phyloP scores from a whole-genome alignment of 345 rosid genomes.

The Firmiana major region DNA sequence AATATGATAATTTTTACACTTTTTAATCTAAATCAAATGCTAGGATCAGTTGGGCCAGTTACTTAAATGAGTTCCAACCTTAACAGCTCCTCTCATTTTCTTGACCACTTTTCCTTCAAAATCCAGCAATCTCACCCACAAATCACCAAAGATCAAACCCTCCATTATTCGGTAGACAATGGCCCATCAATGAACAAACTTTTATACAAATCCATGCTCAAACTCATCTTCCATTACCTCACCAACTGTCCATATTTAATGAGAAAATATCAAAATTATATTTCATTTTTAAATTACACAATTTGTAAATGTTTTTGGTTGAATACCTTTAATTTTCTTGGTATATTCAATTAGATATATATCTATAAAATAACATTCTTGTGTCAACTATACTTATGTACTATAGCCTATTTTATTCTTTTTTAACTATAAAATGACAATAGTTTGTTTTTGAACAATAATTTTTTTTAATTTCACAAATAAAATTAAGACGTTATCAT shows the following conservation, averaged over 20 bases:
- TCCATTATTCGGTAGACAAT: slow-evolving; percentile 6
- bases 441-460: too few species aligned
- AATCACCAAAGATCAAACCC: neutral
- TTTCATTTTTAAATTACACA: too few species aligned
- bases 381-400: too few species aligned
- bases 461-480: too few species aligned
- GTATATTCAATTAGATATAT: neutral
- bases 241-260: neutral
- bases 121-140: neutral
- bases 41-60: neutral
- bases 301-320: neutral
- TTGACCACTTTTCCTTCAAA: neutral
- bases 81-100: neutral
- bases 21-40: too few species aligned
- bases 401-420: too few species aligned
- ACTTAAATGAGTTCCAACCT: neutral
- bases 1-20: too few species aligned
- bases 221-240: slow-evolving; percentile 12
- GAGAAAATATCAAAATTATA: neutral
- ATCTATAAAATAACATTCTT: neutral
- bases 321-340: neutral
- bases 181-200: slow-evolving; percentile 31
- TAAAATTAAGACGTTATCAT: too few species aligned
- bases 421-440: too few species aligned
- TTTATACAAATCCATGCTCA: slow-evolving; percentile 21